Conservation (phyloP, 192 early-diverging fungal genomes). For the Backusella sp. region DNA sequence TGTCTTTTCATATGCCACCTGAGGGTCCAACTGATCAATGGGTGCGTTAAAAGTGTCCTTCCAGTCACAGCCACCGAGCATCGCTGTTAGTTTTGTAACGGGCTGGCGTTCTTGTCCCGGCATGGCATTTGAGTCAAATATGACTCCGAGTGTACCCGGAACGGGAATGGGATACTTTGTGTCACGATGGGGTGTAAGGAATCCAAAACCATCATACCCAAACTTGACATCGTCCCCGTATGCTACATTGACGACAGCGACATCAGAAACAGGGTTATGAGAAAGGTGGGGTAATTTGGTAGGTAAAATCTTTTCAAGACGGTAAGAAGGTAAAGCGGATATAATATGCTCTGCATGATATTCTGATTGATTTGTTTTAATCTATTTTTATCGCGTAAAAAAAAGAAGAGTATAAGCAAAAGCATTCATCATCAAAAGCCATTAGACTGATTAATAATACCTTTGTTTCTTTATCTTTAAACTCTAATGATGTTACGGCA, state of each 20-base stretch:
- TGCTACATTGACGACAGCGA: conserved; percentile 84
- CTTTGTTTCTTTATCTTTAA: conserved; percentile 34
- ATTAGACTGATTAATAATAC: conserved; percentile 12
- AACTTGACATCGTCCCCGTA: conserved; percentile 54
- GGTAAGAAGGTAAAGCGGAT: conserved; percentile 61
- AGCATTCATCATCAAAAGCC: not conserved
- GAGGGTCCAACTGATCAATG: conserved; percentile 18
- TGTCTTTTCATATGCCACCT: conserved; percentile 44
- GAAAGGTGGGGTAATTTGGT: conserved; percentile 47
- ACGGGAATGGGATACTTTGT: conserved; percentile 16
- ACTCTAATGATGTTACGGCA: conserved; percentile 43
- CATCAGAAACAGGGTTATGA: conserved; percentile 68
- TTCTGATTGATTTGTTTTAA: conserved; percentile 33
- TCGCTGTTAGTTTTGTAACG: conserved; percentile 70
- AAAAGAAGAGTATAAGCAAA: not conserved
- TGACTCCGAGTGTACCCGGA: conserved; percentile 66
- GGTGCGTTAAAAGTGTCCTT: conserved; percentile 44
- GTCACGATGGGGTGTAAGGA: conserved; percentile 69
- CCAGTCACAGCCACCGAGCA: conserved; percentile 88
- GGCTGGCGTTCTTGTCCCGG: conserved; percentile 58
- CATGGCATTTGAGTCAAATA: conserved; percentile 84
- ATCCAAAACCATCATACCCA: conserved; percentile 78
- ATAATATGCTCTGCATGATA: conserved; percentile 61
- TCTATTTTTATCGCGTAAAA: conserved; percentile 14
- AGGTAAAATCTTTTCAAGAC: conserved; percentile 40